Evolutionary conservation across 495 filamentous ascomycete species (phyloP).

Genomic region (Penicillium silybi): DNA sequence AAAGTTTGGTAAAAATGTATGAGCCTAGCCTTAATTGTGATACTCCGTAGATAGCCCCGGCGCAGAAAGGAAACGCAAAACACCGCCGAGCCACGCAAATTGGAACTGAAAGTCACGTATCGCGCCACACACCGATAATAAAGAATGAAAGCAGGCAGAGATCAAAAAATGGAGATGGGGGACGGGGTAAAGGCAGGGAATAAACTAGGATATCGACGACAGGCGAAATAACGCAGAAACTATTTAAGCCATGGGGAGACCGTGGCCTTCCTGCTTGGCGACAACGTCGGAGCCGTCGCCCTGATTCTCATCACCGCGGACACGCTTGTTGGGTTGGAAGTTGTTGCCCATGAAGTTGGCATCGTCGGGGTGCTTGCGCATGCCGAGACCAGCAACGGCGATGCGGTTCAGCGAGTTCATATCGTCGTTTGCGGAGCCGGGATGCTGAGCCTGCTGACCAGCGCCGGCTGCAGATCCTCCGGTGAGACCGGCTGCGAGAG

Average conservation of each 20-base stretch:
- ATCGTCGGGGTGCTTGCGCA: slow-evolving; percentile 44
- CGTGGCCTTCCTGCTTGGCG: slow-evolving; percentile 33
- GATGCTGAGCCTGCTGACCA: slow-evolving; percentile 26
- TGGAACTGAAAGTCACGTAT: slow-evolving; percentile 6
- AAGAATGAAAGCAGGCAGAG: slow-evolving; percentile 5
- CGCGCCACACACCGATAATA: slow-evolving; percentile 22
- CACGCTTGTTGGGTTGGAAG: slow-evolving; percentile 32
- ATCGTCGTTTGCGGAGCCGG: slow-evolving; percentile 33
- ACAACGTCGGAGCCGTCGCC: slow-evolving; percentile 20
- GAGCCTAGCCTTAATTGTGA: not conserved
- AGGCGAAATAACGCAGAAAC: not conserved
- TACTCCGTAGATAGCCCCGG: not conserved
- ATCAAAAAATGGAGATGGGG: slow-evolving; percentile 28
- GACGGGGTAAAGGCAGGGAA: not conserved
- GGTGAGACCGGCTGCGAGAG: slow-evolving; percentile 17
- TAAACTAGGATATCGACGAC: slow-evolving; percentile 22
- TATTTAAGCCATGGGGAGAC: slow-evolving; percentile 25
- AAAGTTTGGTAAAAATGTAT: not conserved
- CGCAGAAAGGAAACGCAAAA: slow-evolving; percentile 3
- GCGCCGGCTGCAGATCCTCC: slow-evolving; percentile 6
- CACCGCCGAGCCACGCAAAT: slow-evolving; percentile 13
- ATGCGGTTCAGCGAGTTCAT: slow-evolving; percentile 47
- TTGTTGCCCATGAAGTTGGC: slow-evolving; percentile 29
- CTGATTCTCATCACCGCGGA: slow-evolving; percentile 32
- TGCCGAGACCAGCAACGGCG: slow-evolving; percentile 43